Evolutionary conservation across 1,284 basidiomycete genomes (phyloP).

Genomic region (Xerocomus nothofagi): DNA sequence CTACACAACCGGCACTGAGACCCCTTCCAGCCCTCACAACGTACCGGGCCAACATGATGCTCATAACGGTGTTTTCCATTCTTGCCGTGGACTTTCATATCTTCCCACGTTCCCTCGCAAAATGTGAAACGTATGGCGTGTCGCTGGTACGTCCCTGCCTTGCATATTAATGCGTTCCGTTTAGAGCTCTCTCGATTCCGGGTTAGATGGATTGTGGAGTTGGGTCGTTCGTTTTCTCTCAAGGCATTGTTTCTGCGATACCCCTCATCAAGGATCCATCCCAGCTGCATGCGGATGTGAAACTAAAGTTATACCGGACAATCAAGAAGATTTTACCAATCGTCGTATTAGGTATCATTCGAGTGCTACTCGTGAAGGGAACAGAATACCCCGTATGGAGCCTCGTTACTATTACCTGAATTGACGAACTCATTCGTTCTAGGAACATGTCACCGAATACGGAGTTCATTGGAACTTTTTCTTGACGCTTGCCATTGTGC

Average conservation of each 20-base stretch:
- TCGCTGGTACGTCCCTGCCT: conserved; percentile 67
- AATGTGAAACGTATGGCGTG: conserved; percentile 94
- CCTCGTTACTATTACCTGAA: neutral
- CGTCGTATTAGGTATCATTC: conserved; percentile 70
- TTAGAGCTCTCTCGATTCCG: conserved; percentile 4
- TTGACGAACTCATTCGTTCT: conserved; percentile 4
- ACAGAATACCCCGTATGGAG: conserved; percentile 86
- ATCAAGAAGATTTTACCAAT: conserved; percentile 68
- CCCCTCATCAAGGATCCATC: conserved; percentile 65
- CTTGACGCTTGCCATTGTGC: conserved; percentile 85
- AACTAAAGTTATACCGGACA: conserved; percentile 51
- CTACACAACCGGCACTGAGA: conserved; percentile 26
- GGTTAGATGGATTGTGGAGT: conserved; percentile 95
- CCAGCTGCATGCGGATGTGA: conserved; percentile 49
- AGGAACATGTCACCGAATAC: conserved; percentile 97
- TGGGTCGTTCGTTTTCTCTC: conserved; percentile 94
- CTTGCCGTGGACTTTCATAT: conserved; percentile 95
- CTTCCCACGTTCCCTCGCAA: conserved; percentile 87
- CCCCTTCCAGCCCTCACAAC: conserved; percentile 77
- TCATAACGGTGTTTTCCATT: conserved; percentile 89
- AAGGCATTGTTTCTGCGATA: conserved; percentile 85
- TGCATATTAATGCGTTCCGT: neutral
- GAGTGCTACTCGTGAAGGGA: conserved; percentile 89
- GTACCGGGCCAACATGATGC: conserved; percentile 94
- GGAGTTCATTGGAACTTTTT: conserved; percentile 99